These are phyloP conservation scores for Brassica cretica DNA, from an alignment of 345 rosid genomes.

Conservation along the genomic window DNA sequence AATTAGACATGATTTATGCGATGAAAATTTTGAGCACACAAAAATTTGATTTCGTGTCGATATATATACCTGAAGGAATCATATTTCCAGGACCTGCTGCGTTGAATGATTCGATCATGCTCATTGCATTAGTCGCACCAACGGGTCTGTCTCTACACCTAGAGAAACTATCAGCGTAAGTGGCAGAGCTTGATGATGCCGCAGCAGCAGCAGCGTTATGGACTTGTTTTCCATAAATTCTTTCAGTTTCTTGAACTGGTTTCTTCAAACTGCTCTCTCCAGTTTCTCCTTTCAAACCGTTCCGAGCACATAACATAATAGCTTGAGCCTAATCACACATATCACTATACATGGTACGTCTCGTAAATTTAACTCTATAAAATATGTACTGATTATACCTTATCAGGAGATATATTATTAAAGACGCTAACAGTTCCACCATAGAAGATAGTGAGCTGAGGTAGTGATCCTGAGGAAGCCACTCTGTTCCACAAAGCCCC, in stretches of 20 bases:
- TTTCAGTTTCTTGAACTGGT: conserved; percentile 15
- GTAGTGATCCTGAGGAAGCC: conserved; percentile 42
- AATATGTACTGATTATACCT: conserved; percentile 49
- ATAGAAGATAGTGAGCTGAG: conserved; percentile 83
- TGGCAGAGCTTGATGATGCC: conserved; percentile 54
- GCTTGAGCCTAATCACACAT: conserved; percentile 66
- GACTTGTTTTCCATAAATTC: conserved; percentile 34
- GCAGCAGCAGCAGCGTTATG: conserved; percentile 33
- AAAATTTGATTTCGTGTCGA: neutral
- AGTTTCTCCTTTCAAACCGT: conserved; percentile 37
- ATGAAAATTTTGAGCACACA: neutral
- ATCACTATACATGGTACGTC: neutral
- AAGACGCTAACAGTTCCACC: conserved; percentile 70
- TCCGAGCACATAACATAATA: conserved; percentile 79
- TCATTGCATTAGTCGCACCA: conserved; percentile 44
- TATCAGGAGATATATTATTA: conserved; percentile 72
- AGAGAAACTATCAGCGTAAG: conserved; percentile 51
- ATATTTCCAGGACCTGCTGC: conserved; percentile 33
- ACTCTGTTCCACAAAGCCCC: conserved; percentile 34
- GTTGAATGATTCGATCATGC: conserved; percentile 47
- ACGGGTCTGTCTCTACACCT: conserved; percentile 49
- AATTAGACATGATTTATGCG: neutral
- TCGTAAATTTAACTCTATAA: neutral
- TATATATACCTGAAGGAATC: conserved; percentile 65
- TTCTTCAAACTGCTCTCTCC: conserved; percentile 29